Base-by-base conservation (phyloP, 208 protist species). In the Kentomonas sorsogonicus region DNA sequence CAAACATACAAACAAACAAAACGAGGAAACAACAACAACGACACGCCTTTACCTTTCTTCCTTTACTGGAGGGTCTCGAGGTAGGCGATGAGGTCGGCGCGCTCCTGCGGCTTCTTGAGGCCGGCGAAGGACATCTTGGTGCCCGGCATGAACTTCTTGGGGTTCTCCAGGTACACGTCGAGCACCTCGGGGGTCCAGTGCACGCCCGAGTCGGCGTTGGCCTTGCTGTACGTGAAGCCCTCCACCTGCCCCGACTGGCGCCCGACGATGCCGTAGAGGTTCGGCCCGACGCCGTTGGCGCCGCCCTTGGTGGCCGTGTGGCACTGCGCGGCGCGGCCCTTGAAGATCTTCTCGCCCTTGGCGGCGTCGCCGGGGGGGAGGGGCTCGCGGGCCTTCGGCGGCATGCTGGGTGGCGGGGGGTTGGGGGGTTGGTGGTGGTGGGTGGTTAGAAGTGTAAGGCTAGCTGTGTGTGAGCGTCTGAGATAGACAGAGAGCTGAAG, bases 81-180 rank as follows among this genome's bases (percentile, higher is more conserved):
- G 89, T 96, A 98, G 36, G 93, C 84, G 60, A 97, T 97, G 56
- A 98, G 78, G 71, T 98, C 95, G 15, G 87, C 86, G 60, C 96
- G 83, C 62, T 98, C 96, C 60, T 93, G 79, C 27, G 72, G 79
- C 65, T 94, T 97, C 68, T 97, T 97, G 26, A 98, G 58, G 53
- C 96, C 96, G 33, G 93, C 92, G 59, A 98, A 98, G 34, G 93
- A 95, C 96, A 98, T 98, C 80, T 98, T 98, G 51, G 93, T 98
- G 55, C 94, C 95, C 26, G 96, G 96, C 77, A 98, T 97, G 70
- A 96, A 98, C 88, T 98, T 98, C 90, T 98, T 98, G 52, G 96
- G 96, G 70, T 98, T 97, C 74, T 95, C 79, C 33, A 98, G 76
- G 65, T 98, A 98, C 34, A 96, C 86, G 65, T 95, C 89, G 25